Percentiles rank a stretch among this genome's conserved stretches.
These are phyloP conservation scores for Aspergillus sp. DNA, from an alignment of 2,329 filamentous ascomycete species.

Conservation along the genomic window DNA sequence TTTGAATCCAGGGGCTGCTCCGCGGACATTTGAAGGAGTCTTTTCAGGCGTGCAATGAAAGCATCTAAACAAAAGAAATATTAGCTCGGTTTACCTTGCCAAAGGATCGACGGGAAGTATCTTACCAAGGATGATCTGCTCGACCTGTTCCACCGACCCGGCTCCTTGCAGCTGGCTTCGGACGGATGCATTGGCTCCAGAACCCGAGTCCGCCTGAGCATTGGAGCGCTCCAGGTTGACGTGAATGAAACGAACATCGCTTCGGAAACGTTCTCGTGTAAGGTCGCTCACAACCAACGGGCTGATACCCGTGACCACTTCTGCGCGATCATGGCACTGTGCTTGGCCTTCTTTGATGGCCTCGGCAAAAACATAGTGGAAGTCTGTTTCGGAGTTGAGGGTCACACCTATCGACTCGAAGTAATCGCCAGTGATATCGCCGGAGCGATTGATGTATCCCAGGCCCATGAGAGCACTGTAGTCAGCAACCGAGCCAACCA, in stretches of 20 bases:
- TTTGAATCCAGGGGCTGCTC: slow-evolving; percentile 1
- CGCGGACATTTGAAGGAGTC: background rate
- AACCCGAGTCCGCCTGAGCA: background rate
- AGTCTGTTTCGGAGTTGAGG: slow-evolving; percentile 21
- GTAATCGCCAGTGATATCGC: background rate
- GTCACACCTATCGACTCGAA: background rate
- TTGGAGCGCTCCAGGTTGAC: background rate
- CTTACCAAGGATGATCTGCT: too few relatives aligned
- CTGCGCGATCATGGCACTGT: slow-evolving; percentile 5
- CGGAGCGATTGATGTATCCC: slow-evolving; percentile 9
- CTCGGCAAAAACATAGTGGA: slow-evolving; percentile 35
- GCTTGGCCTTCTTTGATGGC: slow-evolving; percentile 43
- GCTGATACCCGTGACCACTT: slow-evolving; percentile 14
- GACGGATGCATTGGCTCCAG: too few relatives aligned
- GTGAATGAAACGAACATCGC: background rate
- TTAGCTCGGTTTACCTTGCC: too few relatives aligned
- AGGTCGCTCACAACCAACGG: background rate
- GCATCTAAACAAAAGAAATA: background rate
- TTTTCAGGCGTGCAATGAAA: background rate
- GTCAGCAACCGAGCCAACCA: slow-evolving; percentile 12
- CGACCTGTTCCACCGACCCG: too few relatives aligned
- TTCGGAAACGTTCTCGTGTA: background rate
- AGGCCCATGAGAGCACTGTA: slow-evolving; percentile 20
- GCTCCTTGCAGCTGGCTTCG: too few relatives aligned
- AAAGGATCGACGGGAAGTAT: too few relatives aligned